Evolutionary conservation across 1,284 basidiomycete genomes (phyloP), one percentile per base, ranked within the genome.

Genomic region (Malassezia dermatis): DNA sequence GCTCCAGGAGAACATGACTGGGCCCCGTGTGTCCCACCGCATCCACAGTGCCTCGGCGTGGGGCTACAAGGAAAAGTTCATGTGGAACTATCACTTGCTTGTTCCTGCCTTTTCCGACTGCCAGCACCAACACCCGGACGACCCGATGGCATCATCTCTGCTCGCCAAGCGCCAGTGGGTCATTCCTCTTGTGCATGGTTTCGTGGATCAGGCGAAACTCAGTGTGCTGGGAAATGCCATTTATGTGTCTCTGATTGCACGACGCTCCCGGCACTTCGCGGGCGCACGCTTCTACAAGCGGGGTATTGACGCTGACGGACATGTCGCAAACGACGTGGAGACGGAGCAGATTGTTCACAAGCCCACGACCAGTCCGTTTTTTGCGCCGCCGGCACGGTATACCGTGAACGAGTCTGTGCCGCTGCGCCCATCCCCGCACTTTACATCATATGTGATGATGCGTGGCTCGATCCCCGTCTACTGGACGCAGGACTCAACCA

Each of bases 251-350:
- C 78, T 99, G 12, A 93, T 99, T 50, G 94, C 91, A 0, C 82
- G 94, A 3, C 79, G 94, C 39, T 96, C 93, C 5, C 81, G 94
- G 0, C 89, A 95, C 76, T 95, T 88, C 76, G 94, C 94, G 11
- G 94, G 94, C 19, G 90, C 91, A 2, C 81, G 94, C 24, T 99
- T 94, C 77, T 77, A 96, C 28, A 96, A 93, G 60, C 82, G 94
- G 53, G 94, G 94, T 1, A 88, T 91, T 19, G 91, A 95, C 67
- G 86, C 91, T 63, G 44, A 61, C 6, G 94, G 94, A 2, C 88
- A 95, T 70, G 94, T 98, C 1, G 94, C 93, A 1, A 99, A 99
- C 68, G 94, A 98, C 76, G 94, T 99, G 2, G 94, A 99, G 76
- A 96, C 91, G 0, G 94, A 99, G 70, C 94, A 99, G 71, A 94